Conservation (phyloP, 495 filamentous ascomycete species). For the Mytilinidion resinicola region DNA sequence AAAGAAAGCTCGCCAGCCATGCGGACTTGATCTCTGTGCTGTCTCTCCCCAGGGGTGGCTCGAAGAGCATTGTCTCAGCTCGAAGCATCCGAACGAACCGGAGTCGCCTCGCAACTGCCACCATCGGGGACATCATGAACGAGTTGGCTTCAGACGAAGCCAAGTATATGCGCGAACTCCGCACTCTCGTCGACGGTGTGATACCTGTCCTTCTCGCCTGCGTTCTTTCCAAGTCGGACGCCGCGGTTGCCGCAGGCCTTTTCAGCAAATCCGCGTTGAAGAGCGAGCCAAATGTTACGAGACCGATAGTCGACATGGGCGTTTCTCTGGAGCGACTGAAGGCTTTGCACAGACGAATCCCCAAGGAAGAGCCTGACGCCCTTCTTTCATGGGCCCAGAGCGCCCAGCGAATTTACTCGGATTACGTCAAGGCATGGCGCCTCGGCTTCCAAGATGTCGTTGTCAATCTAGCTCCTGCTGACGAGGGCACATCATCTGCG, state of each 20-base stretch:
- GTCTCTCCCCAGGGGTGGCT: slow-evolving; percentile 55
- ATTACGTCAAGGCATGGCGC: slow-evolving; percentile 86
- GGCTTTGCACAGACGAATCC: slow-evolving; percentile 70
- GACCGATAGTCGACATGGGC: slow-evolving; percentile 92
- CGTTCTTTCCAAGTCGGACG: slow-evolving; percentile 68
- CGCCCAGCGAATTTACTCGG: slow-evolving; percentile 69
- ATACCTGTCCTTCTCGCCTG: slow-evolving; percentile 86
- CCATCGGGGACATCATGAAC: slow-evolving; percentile 64
- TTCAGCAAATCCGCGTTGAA: slow-evolving; percentile 51
- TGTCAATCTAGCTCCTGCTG: slow-evolving; percentile 77
- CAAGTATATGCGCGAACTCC: slow-evolving; percentile 88
- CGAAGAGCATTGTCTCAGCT: slow-evolving; percentile 40
- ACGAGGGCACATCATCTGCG: slow-evolving; percentile 41
- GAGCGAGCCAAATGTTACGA: slow-evolving; percentile 61
- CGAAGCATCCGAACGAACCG: slow-evolving; percentile 65
- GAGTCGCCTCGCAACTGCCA: slow-evolving; percentile 58
- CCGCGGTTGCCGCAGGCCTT: slow-evolving; percentile 59
- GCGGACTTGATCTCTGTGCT: slow-evolving; percentile 90
- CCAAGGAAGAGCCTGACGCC: slow-evolving; percentile 58
- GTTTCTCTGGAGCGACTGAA: slow-evolving; percentile 79
- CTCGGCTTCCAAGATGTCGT: slow-evolving; percentile 94
- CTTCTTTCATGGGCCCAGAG: slow-evolving; percentile 75
- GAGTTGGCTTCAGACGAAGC: slow-evolving; percentile 79
- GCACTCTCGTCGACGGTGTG: slow-evolving; percentile 90
- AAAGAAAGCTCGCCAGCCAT: slow-evolving; percentile 79